phyloP scores from a whole-genome alignment of 768 basidiomycete species.

The Imleria badia region DNA sequence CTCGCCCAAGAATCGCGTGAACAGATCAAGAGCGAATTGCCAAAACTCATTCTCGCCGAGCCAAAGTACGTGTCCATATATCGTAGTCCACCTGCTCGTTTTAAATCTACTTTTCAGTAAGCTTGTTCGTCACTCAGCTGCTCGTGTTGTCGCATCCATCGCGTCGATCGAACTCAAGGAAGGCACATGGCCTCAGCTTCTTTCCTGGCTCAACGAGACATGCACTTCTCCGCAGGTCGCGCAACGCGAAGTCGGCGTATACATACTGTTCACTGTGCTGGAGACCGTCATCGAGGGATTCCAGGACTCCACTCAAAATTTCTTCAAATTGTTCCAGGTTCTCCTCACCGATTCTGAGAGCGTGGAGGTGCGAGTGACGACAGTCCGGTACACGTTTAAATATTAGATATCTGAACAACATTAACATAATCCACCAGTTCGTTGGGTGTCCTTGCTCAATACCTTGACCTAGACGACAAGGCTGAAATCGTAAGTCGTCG shows the following conservation, averaged over 20 bases:
- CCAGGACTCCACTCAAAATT: constrained; percentile 65
- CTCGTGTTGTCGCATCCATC: constrained; percentile 91
- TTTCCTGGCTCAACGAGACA: constrained; percentile 83
- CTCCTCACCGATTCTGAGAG: constrained; percentile 83
- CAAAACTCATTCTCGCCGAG: constrained; percentile 75
- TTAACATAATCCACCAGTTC: constrained; percentile 45
- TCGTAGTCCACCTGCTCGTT: not conserved
- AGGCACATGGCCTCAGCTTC: constrained; percentile 80
- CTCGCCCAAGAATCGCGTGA: constrained; percentile 66
- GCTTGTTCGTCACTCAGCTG: constrained; percentile 88
- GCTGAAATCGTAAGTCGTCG: constrained; percentile 66
- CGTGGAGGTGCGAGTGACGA: constrained; percentile 85
- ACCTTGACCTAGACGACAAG: constrained; percentile 87
- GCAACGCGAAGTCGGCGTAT: constrained; percentile 91
- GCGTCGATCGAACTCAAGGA: constrained; percentile 82
- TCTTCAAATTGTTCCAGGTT: constrained; percentile 78
- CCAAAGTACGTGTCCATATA: constrained; percentile 54
- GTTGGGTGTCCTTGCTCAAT: constrained; percentile 91
- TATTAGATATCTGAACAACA: not conserved
- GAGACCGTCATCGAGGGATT: constrained; percentile 92
- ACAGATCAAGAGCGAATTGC: constrained; percentile 82
- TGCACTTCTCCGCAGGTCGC: constrained; percentile 63
- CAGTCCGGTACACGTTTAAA: constrained; percentile 58
- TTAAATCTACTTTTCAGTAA: constrained; percentile 47
- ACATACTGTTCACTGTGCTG: constrained; percentile 85